phyloP scores from a whole-genome alignment of 805 yeast genomes.

The Zygosaccharomyces kombuchaensis region DNA sequence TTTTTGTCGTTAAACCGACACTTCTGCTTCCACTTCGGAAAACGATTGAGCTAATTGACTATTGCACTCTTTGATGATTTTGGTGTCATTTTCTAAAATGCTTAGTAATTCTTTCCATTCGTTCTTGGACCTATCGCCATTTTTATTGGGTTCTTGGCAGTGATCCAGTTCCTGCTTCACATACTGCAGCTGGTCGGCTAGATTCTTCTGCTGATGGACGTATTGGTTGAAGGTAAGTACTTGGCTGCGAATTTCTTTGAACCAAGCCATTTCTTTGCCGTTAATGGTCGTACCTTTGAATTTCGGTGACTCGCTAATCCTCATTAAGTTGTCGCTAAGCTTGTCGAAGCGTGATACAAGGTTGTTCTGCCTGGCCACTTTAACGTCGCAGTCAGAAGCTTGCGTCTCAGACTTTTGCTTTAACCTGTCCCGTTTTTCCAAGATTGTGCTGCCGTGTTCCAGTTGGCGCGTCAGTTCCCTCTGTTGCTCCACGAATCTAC shows the following conservation, averaged over 20 bases:
- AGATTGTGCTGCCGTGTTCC: slow-evolving; percentile 23
- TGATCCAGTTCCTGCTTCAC: slow-evolving; percentile 28
- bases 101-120: slow-evolving; percentile 35
- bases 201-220: slow-evolving; percentile 26
- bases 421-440: slow-evolving; percentile 15
- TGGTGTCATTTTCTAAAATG: slow-evolving; percentile 35
- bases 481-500: slow-evolving; percentile 39
- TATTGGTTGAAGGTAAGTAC: slow-evolving; percentile 33
- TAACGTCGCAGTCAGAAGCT: slow-evolving; percentile 15
- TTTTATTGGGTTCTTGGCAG: slow-evolving; percentile 7
- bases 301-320: slow-evolving; percentile 16
- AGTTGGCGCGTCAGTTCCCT: slow-evolving; percentile 42
- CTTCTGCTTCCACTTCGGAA: slow-evolving; percentile 5
- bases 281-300: slow-evolving; percentile 34
- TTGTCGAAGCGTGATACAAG: slow-evolving; percentile 26
- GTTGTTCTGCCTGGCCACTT: slow-evolving; percentile 33
- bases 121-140: slow-evolving; percentile 6
- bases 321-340: slow-evolving; percentile 29
- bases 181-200: slow-evolving; percentile 30
- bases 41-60: slow-evolving; percentile 15
- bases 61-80: slow-evolving; percentile 26
- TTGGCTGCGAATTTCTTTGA: slow-evolving; percentile 39
- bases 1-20: not conserved
- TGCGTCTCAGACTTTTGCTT: slow-evolving; percentile 16
- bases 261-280: slow-evolving; percentile 43